Evolutionary conservation across 1,284 basidiomycete species (phyloP), one percentile per base, ranked within the genome.

Genomic region (Naganishia liquefaciens): DNA sequence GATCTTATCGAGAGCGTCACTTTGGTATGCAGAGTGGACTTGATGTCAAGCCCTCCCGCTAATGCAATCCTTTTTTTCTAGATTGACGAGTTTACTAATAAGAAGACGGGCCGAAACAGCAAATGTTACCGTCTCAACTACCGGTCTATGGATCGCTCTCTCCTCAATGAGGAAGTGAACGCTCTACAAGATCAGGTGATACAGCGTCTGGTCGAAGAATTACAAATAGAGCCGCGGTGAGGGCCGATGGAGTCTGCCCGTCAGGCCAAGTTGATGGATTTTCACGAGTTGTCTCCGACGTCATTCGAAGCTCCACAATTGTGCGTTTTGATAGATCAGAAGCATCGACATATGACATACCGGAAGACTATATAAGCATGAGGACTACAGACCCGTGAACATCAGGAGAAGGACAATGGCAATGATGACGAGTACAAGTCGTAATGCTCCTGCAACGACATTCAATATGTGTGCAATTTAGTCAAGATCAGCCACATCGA

Each of bases 71-170:
- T 37, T n/a, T 7, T 13, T 37, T 37, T 3, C 1, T 71, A 94
- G 93, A 89, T 96, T 72, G 96, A 99, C 80, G 83, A 86, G 55
- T 99, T 98, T 77, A 84, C 84, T 15, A 93, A 99, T 78, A 93
- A 93, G 0, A 95, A 92, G 80, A 92, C 92, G 5, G 82, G 84
- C 28, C 84, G 87, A 54, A 84, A 84, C 68, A 94, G 91, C 71
- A 80, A 88, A 69, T 94, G 93, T 77, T 98, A 93, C 79, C 84
- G 95, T 54, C 86, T 99, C 69, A 93, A 92, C 73, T 99, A 98
- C 77, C 83, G 94, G 62, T 96, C 93, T 40, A 97, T 99, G 93
- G 95, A 99, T 76, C 86, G 89, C 90, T 93, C 90, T 17, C 78
- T 99, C 65, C 88, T 90, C 33, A 95, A 94, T 72, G 90, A 91